These are phyloP conservation scores for Eucalyptus virginea DNA, from an alignment of 345 rosid species.

Conservation along the genomic window DNA sequence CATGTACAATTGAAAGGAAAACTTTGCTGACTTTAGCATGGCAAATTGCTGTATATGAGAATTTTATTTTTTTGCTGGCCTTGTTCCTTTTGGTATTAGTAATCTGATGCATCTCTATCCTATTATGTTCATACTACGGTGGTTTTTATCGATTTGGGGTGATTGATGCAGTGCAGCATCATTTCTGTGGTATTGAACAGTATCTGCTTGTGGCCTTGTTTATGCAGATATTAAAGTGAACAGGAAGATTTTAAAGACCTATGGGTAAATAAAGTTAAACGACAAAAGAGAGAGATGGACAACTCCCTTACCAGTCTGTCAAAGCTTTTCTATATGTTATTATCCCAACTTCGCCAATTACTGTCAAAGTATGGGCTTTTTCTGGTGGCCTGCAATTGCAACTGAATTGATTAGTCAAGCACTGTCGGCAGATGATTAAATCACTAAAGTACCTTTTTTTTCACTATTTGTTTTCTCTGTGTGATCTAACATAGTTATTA, in stretches of 20 bases:
- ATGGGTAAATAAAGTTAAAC: slow-evolving; percentile 31
- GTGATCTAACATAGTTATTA: background rate
- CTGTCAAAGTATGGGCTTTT: slow-evolving; percentile 7
- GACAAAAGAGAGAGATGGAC: slow-evolving; percentile 35
- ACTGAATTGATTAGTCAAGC: slow-evolving; percentile 16
- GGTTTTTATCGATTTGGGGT: background rate
- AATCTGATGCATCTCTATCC: background rate
- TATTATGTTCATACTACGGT: background rate
- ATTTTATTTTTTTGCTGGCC: background rate
- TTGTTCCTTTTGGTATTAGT: background rate
- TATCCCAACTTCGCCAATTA: slow-evolving; percentile 17
- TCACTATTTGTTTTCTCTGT: background rate
- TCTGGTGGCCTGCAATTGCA: slow-evolving; percentile 16
- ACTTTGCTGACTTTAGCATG: background rate
- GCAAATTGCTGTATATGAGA: background rate
- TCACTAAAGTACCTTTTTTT: slow-evolving; percentile 10
- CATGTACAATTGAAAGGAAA: background rate
- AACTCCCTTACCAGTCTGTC: slow-evolving; percentile 19
- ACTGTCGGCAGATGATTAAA: slow-evolving; percentile 8
- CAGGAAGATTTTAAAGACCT: slow-evolving; percentile 37
- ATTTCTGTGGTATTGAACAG: slow-evolving; percentile 10
- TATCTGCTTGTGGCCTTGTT: slow-evolving; percentile 36
- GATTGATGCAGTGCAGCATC: background rate
- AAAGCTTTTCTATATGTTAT: slow-evolving; percentile 17
- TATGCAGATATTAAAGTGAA: slow-evolving; percentile 56